These are phyloP conservation scores for Fusarium euwallaceae DNA, from an alignment of 2,329 filamentous ascomycete species.

Conservation along the genomic window DNA sequence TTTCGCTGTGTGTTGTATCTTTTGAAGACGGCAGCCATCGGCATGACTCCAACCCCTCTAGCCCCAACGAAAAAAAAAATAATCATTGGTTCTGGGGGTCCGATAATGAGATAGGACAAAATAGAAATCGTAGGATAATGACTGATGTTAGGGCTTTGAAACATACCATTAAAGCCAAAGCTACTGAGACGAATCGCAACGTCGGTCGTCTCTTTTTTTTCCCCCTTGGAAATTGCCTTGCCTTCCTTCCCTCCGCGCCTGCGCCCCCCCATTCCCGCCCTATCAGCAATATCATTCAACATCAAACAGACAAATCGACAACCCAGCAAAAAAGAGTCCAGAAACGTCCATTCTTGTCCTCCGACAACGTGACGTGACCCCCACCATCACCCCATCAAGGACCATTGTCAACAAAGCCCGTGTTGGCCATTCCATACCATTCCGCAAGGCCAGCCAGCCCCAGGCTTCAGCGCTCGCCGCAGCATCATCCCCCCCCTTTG, in stretches of 20 bases:
- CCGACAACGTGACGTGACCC: constrained; percentile 47
- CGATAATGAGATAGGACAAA: background rate
- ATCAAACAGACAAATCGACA: constrained; percentile 16
- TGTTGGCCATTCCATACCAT: constrained; percentile 32
- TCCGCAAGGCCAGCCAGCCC: background rate
- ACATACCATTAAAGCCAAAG: constrained; percentile 12
- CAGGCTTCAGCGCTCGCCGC: constrained; percentile 2
- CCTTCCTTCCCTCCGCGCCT: background rate
- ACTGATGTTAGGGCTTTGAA: constrained; percentile 31
- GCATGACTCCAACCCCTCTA: constrained; percentile 13
- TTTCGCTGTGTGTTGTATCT: constrained; percentile 17
- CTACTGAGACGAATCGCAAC: background rate
- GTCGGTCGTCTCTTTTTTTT: background rate
- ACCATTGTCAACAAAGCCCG: constrained; percentile 25
- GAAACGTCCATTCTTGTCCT: constrained; percentile 13
- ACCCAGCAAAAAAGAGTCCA: constrained; percentile 1
- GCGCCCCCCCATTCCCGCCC: background rate
- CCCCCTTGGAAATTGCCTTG: constrained; percentile 10
- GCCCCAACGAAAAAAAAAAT: background rate
- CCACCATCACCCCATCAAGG: constrained; percentile 45
- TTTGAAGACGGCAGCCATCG: constrained; percentile 34
- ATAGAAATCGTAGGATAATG: background rate
- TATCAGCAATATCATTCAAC: constrained; percentile 22
- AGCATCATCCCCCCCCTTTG: background rate
- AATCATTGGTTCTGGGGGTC: background rate